Percentiles rank a stretch among this genome's conserved stretches.
These are phyloP conservation scores for Thermochaetoides thermophila DNA, from an alignment of 495 filamentous ascomycete genomes.

Conservation along the genomic window DNA sequence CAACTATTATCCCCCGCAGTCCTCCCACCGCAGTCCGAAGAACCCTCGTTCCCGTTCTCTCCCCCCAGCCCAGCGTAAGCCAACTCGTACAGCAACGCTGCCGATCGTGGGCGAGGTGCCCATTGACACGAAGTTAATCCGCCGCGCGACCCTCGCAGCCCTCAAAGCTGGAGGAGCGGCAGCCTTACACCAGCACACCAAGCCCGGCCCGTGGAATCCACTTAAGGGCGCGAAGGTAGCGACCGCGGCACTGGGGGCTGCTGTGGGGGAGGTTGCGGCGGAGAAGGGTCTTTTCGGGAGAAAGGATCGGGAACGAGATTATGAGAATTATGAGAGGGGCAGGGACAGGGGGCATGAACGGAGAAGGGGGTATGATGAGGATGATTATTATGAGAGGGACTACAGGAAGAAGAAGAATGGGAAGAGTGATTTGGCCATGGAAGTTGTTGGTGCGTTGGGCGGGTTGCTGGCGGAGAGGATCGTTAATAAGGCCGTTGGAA, in stretches of 20 bases:
- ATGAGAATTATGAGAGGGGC: neutral
- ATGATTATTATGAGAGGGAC: neutral
- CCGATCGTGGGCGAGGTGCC: too few species aligned
- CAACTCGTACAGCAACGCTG: too few species aligned
- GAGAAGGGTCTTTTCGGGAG: too few species aligned
- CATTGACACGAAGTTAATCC: too few species aligned
- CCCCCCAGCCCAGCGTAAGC: too few species aligned
- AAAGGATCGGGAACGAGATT: conserved; percentile 9
- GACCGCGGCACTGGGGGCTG: conserved; percentile 29
- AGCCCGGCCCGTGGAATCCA: conserved; percentile 26
- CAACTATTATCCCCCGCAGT: too few species aligned
- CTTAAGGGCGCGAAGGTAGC: conserved; percentile 26
- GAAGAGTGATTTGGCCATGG: conserved; percentile 3
- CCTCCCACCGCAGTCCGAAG: too few species aligned
- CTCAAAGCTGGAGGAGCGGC: conserved; percentile 26
- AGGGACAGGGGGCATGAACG: conserved; percentile 1
- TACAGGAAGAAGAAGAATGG: conserved; percentile 1
- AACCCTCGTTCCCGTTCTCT: too few species aligned
- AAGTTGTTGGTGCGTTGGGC: conserved; percentile 6
- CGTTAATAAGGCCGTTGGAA: neutral
- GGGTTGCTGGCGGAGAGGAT: conserved; percentile 9
- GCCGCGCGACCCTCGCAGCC: conserved; percentile 24
- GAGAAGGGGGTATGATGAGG: too few species aligned
- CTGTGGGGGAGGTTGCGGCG: conserved; percentile 17
- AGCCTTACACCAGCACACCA: conserved; percentile 21